A percentile compares a stretch with the other conserved stretches of the same genome.
Evolutionary conservation across 2,329 filamentous ascomycete species (phyloP).

Genomic region (Tricladium varicosporioides): DNA sequence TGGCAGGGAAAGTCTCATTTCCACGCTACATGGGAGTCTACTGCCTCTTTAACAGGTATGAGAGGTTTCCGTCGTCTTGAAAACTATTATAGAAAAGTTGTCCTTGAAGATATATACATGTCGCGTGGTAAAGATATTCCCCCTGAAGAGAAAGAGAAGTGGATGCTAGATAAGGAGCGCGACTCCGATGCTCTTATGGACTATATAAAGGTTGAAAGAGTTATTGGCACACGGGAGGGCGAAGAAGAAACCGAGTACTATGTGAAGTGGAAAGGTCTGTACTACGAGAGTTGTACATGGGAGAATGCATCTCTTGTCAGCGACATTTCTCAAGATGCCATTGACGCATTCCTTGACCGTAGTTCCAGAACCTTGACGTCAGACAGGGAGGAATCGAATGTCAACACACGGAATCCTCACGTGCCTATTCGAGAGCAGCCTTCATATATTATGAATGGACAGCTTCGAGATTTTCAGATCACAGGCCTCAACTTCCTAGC

Average conservation of each 20-base stretch:
- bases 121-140: slow-evolving; percentile 71
- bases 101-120: slow-evolving; percentile 77
- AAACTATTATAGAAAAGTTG: slow-evolving; percentile 86
- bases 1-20: slow-evolving; percentile 96
- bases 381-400: slow-evolving; percentile 73
- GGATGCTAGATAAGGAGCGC: slow-evolving; percentile 90
- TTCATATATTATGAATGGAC: slow-evolving; percentile 77
- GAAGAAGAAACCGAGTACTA: slow-evolving; percentile 85
- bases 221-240: slow-evolving; percentile 79
- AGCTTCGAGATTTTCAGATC: slow-evolving; percentile 90
- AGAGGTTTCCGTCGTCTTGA: slow-evolving; percentile 87
- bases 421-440: slow-evolving; percentile 76
- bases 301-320: slow-evolving; percentile 75
- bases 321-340: slow-evolving; percentile 78
- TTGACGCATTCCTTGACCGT: slow-evolving; percentile 87
- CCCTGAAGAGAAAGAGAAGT: slow-evolving; percentile 87
- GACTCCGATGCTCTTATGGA: slow-evolving; percentile 86
- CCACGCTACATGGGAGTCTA: slow-evolving; percentile 92
- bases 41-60: slow-evolving; percentile 69
- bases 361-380: slow-evolving; percentile 78
- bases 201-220: slow-evolving; percentile 87
- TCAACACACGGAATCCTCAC: slow-evolving; percentile 70
- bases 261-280: slow-evolving; percentile 94
- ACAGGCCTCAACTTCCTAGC: slow-evolving; percentile 92
- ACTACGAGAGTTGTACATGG: slow-evolving; percentile 95